These are phyloP conservation scores for Penicillium sp. DNA, from an alignment of 2,329 filamentous ascomycete species.

Conservation along the genomic window DNA sequence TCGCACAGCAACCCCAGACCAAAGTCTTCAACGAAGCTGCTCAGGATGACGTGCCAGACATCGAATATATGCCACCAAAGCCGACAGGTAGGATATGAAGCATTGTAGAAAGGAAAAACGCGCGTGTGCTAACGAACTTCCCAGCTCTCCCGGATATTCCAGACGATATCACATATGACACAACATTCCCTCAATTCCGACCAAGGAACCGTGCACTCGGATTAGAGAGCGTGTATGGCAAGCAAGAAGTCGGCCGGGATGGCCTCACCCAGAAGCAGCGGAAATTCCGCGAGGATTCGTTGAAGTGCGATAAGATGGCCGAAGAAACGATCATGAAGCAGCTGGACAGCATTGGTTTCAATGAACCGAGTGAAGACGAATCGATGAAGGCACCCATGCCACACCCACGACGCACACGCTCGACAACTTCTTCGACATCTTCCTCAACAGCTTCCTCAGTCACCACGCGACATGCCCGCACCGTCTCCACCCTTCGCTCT, in stretches of 20 bases:
- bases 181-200: conserved; percentile 56
- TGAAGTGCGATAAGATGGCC: conserved; percentile 65
- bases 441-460: conserved; percentile 13
- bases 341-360: conserved; percentile 66
- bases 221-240: conserved; percentile 54
- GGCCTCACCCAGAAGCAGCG: conserved; percentile 68
- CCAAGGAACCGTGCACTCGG: conserved; percentile 59
- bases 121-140: conserved; percentile 50
- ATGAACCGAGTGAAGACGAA: conserved; percentile 60
- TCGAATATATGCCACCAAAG: conserved; percentile 86
- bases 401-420: conserved; percentile 29
- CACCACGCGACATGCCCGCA: conserved; percentile 28
- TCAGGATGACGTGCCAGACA: conserved; percentile 69
- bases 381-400: conserved; percentile 25
- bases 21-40: conserved; percentile 52
- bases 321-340: conserved; percentile 71
- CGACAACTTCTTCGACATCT: conserved; percentile 29
- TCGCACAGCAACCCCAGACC: conserved; percentile 48
- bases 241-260: conserved; percentile 55
- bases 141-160: conserved; percentile 50
- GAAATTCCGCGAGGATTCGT: conserved; percentile 68
- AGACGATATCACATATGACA: conserved; percentile 52
- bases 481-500: conserved; percentile 45
- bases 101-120: neutral
- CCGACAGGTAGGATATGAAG: conserved; percentile 54